phyloP scores from a whole-genome alignment of 805 yeast species.

The Wickerhamia fluorescens region DNA sequence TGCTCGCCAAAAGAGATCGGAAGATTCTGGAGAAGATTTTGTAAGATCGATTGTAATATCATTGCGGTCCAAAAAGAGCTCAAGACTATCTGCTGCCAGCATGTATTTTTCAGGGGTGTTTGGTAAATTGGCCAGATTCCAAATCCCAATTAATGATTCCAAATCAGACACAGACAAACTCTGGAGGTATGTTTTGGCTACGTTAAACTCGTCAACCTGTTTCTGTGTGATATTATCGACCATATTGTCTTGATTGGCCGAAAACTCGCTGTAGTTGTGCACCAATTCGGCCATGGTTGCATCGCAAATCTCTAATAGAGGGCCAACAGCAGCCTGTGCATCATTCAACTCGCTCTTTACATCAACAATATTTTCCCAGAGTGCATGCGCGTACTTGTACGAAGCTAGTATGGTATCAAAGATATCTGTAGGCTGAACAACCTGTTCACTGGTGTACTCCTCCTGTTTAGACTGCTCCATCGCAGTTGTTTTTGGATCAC shows the following conservation, averaged over 20 bases:
- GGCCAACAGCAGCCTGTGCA: conserved; percentile 11
- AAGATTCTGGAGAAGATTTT: conserved; percentile 5
- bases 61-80: conserved; percentile 34
- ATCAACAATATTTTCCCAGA: no score
- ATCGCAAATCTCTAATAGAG: conserved; percentile 15
- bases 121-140: conserved; percentile 26
- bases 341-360: no score
- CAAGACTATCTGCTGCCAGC: conserved; percentile 37
- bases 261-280: conserved; percentile 10
- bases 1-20: conserved; percentile 30
- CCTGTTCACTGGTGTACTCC: conserved; percentile 15
- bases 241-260: conserved; percentile 12
- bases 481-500: no score
- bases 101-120: conserved; percentile 30
- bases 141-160: conserved; percentile 19
- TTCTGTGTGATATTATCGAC: conserved; percentile 20
- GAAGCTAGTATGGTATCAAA: conserved; percentile 25
- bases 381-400: conserved; percentile 23
- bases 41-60: conserved; percentile 10
- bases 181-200: conserved; percentile 20
- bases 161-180: conserved; percentile 22
- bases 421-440: conserved; percentile 29
- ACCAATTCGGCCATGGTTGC: conserved; percentile 13
- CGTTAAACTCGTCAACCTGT: conserved; percentile 24
- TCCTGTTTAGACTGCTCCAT: conserved; percentile 2